These are phyloP conservation scores for Trametes hirsuta DNA, from an alignment of 1,284 basidiomycete species.

Conservation along the genomic window DNA sequence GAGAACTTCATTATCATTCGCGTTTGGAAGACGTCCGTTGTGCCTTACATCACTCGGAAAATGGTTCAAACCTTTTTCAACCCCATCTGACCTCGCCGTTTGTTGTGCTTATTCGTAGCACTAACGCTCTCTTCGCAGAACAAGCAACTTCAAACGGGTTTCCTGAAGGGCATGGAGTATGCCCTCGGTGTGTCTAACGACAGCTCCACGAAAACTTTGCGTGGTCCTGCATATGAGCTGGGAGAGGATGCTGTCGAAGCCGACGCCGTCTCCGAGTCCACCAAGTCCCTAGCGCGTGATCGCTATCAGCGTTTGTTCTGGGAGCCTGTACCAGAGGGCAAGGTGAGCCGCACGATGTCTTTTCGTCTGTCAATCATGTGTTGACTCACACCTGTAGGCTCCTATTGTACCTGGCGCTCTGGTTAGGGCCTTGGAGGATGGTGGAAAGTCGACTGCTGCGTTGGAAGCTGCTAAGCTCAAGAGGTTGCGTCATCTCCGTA, in stretches of 20 bases:
- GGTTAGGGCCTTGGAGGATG: slow-evolving; percentile 39
- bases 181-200: slow-evolving; percentile 51
- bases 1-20: slow-evolving; percentile 65
- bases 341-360: slow-evolving; percentile 45
- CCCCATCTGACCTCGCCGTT: slow-evolving; percentile 58
- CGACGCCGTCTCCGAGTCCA: slow-evolving; percentile 59
- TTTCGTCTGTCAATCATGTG: background rate
- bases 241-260: slow-evolving; percentile 53
- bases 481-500: slow-evolving; percentile 11
- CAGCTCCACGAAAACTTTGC: background rate
- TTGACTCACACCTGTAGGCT: slow-evolving; percentile 43
- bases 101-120: slow-evolving; percentile 10
- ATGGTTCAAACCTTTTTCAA: slow-evolving; percentile 63
- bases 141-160: slow-evolving; percentile 67
- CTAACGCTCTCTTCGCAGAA: slow-evolving; percentile 42
- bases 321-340: slow-evolving; percentile 69
- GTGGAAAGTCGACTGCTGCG: slow-evolving; percentile 33
- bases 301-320: slow-evolving; percentile 75
- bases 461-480: slow-evolving; percentile 33
- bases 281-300: slow-evolving; percentile 58
- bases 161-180: slow-evolving; percentile 69
- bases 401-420: slow-evolving; percentile 58
- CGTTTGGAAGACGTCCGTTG: slow-evolving; percentile 57
- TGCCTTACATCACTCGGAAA: slow-evolving; percentile 60
- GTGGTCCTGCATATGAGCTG: slow-evolving; percentile 26